These are phyloP conservation scores for Hibiscus trionum DNA, from an alignment of 345 rosid genomes.

Conservation along the genomic window DNA sequence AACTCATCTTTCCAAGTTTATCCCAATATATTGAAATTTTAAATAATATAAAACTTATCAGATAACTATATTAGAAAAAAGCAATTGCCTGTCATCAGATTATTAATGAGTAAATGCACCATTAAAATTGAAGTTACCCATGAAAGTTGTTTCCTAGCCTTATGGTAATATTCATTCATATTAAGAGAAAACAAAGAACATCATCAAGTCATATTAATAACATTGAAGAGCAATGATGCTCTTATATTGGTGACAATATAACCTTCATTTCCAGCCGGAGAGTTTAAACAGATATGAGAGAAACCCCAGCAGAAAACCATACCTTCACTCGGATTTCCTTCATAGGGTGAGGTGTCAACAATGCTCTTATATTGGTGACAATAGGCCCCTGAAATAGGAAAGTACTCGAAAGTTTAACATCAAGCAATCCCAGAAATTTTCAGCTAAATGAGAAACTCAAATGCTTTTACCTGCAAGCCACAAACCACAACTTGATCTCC, in stretches of 20 bases:
- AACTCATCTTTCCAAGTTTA: too few species aligned
- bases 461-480: conserved; percentile 79
- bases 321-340: too few species aligned
- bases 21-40: too few species aligned
- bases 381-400: too few species aligned
- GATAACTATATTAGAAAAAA: too few species aligned
- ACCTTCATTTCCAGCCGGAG: too few species aligned
- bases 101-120: neutral
- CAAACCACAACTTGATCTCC: conserved; percentile 94
- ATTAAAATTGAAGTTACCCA: neutral
- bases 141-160: neutral
- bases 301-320: too few species aligned
- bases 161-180: neutral
- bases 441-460: neutral
- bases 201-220: neutral
- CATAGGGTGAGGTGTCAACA: too few species aligned
- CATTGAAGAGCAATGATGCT: conserved; percentile 36
- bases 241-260: conserved; percentile 67
- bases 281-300: too few species aligned
- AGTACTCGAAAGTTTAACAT: too few species aligned
- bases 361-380: too few species aligned
- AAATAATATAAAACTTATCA: too few species aligned
- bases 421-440: neutral
- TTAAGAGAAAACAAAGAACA: neutral
- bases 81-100: neutral